Evolutionary conservation across 306 rosid genomes (phyloP).

Genomic region (Vicia faba): DNA sequence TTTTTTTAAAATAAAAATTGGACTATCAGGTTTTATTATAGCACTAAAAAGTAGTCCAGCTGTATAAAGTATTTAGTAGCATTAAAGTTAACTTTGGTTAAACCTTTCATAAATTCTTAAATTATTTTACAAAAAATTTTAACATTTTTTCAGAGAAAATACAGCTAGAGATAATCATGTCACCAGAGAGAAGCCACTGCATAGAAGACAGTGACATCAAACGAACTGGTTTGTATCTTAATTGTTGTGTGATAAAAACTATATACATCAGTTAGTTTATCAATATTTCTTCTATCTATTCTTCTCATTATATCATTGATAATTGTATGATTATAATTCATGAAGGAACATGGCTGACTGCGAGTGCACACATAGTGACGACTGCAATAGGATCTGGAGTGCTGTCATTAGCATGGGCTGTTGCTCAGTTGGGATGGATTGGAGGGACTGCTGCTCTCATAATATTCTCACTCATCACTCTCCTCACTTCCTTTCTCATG

Average conservation of each 20-base stretch:
- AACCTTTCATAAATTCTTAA: no score
- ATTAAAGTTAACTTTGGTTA: no score
- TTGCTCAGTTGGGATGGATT: conserved; percentile 55
- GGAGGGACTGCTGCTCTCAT: conserved; percentile 31
- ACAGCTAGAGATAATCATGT: not conserved
- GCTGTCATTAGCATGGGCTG: conserved; percentile 48
- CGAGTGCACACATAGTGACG: conserved; percentile 54
- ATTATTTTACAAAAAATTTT: no score
- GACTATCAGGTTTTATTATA: no score
- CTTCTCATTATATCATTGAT: not conserved
- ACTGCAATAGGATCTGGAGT: conserved; percentile 60
- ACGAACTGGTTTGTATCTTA: conserved; percentile 40
- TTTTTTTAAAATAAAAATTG: no score
- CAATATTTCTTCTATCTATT: no score
- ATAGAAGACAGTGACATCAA: conserved; percentile 42
- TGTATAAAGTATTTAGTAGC: no score
- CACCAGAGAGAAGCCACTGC: not conserved
- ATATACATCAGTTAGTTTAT: not conserved
- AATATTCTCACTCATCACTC: conserved; percentile 37
- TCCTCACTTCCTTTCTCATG: conserved; percentile 41
- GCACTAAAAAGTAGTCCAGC: no score
- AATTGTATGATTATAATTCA: not conserved
- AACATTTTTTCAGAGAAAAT: not conserved
- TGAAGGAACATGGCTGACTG: conserved; percentile 52
- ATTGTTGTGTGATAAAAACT: not conserved